These are phyloP conservation scores for Melampsora medusae DNA, from an alignment of 1,284 basidiomycete species.

Conservation along the genomic window DNA sequence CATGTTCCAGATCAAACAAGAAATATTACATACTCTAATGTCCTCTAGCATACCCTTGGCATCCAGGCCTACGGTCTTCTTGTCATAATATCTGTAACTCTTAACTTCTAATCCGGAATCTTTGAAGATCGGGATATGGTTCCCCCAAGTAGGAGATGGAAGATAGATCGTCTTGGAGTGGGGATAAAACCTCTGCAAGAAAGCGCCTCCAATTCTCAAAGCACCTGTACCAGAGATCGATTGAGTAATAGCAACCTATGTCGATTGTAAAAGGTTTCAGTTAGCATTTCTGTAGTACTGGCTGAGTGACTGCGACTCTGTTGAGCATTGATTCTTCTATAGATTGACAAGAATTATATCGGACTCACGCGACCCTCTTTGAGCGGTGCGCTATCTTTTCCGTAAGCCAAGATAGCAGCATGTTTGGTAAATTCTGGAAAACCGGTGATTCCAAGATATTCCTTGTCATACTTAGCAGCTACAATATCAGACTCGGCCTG, in stretches of 20 bases:
- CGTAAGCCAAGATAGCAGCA: constrained; percentile 89
- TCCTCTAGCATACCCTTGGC: constrained; percentile 52
- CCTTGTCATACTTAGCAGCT: constrained; percentile 78
- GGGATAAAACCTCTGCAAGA: constrained; percentile 86
- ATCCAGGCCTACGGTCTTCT: constrained; percentile 55
- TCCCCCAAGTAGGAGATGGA: constrained; percentile 94
- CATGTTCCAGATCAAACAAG: not conserved
- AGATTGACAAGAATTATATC: not conserved
- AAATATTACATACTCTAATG: constrained; percentile 47
- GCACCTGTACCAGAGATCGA: constrained; percentile 98
- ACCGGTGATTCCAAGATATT: constrained; percentile 96
- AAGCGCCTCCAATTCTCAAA: constrained; percentile 90
- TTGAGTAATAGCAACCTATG: constrained; percentile 83
- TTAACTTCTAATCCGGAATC: constrained; percentile 93
- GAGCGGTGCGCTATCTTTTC: constrained; percentile 72
- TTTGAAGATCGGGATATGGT: constrained; percentile 72
- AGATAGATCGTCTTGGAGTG: constrained; percentile 86
- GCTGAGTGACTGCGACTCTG: not conserved
- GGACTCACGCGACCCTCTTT: constrained; percentile 70
- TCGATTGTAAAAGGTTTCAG: not conserved
- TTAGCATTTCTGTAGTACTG: not conserved
- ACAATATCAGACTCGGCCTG: constrained; percentile 79
- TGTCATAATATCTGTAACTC: constrained; percentile 66
- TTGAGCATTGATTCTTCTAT: not conserved
- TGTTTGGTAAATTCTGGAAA: constrained; percentile 81